Percentiles rank a stretch among this genome's conserved stretches.
phyloP scores from a whole-genome alignment of 805 yeast species.

The Teunomyces tritomae region DNA sequence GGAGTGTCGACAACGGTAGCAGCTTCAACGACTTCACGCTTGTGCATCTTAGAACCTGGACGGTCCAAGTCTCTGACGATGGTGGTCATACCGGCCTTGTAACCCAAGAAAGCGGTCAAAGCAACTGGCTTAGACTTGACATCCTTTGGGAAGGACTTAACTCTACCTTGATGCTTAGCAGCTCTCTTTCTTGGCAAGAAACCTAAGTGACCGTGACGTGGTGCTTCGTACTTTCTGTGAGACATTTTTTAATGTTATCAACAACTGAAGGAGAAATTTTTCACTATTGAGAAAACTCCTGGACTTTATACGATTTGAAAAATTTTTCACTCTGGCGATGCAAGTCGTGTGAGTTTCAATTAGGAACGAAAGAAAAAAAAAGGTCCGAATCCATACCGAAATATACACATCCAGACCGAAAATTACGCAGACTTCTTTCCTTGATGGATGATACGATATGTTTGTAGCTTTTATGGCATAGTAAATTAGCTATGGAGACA shows the following conservation, averaged over 20 bases:
- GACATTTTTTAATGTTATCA: constrained; percentile 60
- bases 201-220: constrained; percentile 99
- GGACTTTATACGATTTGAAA: constrained; percentile 8
- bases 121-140: constrained; percentile 97
- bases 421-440: background rate
- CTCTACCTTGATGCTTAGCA: constrained; percentile 96
- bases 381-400: background rate
- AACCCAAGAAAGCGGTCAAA: constrained; percentile 99
- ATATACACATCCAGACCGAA: background rate
- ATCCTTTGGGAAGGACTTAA: constrained; percentile 99
- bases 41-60: constrained; percentile 99
- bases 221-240: constrained; percentile 99
- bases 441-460: background rate
- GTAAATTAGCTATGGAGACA: background rate
- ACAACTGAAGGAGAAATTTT: constrained; percentile 22
- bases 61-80: constrained; percentile 99
- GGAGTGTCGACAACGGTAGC: constrained; percentile 99
- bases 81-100: constrained; percentile 99
- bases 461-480: background rate
- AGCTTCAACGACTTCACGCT: constrained; percentile 99
- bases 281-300: background rate
- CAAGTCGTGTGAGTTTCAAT: constrained; percentile 6
- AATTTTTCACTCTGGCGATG: constrained; percentile 9
- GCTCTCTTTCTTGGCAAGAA: constrained; percentile 99
- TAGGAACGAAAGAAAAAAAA: background rate